Percentiles rank a stretch among this genome's conserved stretches.
Conservation (phyloP, 2,329 filamentous ascomycete species). For the Penicillium sp. region DNA sequence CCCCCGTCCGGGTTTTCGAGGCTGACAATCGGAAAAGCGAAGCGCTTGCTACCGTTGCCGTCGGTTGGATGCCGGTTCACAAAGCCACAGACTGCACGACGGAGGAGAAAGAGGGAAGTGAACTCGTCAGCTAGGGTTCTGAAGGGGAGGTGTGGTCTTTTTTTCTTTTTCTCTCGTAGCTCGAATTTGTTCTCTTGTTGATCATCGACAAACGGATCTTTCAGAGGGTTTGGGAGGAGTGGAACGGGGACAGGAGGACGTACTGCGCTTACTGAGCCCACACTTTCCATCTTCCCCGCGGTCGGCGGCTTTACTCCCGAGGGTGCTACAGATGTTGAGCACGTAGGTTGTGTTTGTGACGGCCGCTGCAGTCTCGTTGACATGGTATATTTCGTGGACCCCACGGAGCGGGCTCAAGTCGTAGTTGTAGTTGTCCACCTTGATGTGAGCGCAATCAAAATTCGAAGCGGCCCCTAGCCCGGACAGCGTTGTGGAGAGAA, state of each 20-base stretch:
- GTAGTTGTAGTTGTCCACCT: constrained; percentile 33
- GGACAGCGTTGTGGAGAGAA: constrained; percentile 25
- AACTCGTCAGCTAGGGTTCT: background rate
- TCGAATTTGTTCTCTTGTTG: too few relatives aligned
- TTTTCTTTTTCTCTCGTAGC: background rate
- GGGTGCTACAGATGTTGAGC: constrained; percentile 31
- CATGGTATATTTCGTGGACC: constrained; percentile 32
- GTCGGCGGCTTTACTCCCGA: constrained; percentile 23
- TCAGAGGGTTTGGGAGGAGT: too few relatives aligned
- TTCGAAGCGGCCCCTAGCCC: constrained; percentile 25
- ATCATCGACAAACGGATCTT: too few relatives aligned
- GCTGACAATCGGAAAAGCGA: constrained; percentile 69
- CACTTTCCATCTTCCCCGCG: constrained; percentile 24
- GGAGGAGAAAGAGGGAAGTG: background rate
- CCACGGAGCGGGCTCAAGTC: constrained; percentile 35
- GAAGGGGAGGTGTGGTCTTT: background rate
- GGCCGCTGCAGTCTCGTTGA: constrained; percentile 22
- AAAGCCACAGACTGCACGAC: constrained; percentile 64
- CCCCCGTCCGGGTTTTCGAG: constrained; percentile 52
- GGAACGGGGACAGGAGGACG: constrained; percentile 4
- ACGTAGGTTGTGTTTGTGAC: constrained; percentile 35
- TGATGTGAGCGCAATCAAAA: constrained; percentile 37
- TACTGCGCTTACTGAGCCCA: constrained; percentile 33
- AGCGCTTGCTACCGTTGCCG: constrained; percentile 45
- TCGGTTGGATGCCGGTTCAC: constrained; percentile 49